Evolutionary conservation across 2,329 filamentous ascomycete genomes (phyloP).

Genomic region (Cladosporium halotolerans): DNA sequence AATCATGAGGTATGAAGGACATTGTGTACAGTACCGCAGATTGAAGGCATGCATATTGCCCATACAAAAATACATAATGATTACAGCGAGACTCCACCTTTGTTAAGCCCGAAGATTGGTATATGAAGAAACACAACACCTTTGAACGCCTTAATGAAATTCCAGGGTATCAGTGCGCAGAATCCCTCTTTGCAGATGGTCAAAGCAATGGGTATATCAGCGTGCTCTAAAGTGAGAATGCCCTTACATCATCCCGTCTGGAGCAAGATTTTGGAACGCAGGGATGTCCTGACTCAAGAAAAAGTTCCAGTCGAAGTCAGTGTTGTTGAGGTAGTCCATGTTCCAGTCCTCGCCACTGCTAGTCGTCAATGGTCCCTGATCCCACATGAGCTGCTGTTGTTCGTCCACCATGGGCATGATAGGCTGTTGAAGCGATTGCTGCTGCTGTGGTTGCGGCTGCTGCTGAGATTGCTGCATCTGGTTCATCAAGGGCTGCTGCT

Average conservation of each 20-base stretch:
- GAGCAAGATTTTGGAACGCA: conserved; percentile 27
- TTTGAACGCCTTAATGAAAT: too few species aligned
- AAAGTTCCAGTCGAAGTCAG: conserved; percentile 30
- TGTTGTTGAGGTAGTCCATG: conserved; percentile 27
- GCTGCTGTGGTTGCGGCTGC: neutral
- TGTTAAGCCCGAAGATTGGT: too few species aligned
- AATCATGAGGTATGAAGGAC: neutral
- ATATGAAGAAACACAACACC: too few species aligned
- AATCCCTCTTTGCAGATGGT: too few species aligned
- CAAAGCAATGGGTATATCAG: too few species aligned
- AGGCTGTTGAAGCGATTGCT: conserved; percentile 1
- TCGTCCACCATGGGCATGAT: conserved; percentile 6
- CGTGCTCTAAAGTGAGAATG: too few species aligned
- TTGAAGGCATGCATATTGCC: neutral
- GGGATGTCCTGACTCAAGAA: conserved; percentile 28
- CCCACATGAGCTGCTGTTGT: conserved; percentile 7
- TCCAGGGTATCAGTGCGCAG: too few species aligned
- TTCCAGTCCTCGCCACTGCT: conserved; percentile 29
- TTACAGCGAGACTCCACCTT: too few species aligned
- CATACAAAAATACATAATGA: too few species aligned
- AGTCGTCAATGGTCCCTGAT: conserved; percentile 17
- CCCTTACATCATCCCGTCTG: conserved; percentile 27
- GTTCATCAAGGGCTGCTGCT: neutral
- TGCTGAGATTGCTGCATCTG: neutral
- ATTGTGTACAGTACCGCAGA: neutral